Conservation (phyloP, 345 rosid species). For the Pistacia vera region DNA sequence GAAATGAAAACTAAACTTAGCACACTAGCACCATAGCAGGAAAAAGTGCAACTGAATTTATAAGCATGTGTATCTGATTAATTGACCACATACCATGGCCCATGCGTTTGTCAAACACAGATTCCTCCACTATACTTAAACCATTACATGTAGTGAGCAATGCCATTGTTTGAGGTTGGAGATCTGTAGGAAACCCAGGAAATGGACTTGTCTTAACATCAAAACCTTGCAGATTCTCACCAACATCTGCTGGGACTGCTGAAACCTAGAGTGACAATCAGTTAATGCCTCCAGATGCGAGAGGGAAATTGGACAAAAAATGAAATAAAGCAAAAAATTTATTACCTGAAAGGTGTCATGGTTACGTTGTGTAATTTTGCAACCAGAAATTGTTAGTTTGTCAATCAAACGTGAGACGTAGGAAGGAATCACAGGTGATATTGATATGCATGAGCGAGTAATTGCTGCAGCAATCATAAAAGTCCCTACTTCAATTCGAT, state of each 20-base stretch:
- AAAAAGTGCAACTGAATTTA: neutral
- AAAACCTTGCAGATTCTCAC: slow-evolving; percentile 26
- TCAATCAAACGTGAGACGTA: slow-evolving; percentile 22
- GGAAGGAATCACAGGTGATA: slow-evolving; percentile 33
- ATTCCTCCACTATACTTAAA: slow-evolving; percentile 29
- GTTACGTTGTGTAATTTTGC: slow-evolving; percentile 25
- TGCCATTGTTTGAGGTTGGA: slow-evolving; percentile 38
- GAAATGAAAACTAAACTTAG: neutral
- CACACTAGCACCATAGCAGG: neutral
- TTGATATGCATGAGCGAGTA: slow-evolving; percentile 38
- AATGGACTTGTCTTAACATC: slow-evolving; percentile 34
- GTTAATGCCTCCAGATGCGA: slow-evolving; percentile 2
- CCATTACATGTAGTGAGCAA: slow-evolving; percentile 35
- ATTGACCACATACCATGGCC: slow-evolving; percentile 27
- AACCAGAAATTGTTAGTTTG: slow-evolving; percentile 28
- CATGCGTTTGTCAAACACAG: slow-evolving; percentile 35
- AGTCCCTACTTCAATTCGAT: slow-evolving; percentile 39
- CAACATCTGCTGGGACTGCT: slow-evolving; percentile 14
- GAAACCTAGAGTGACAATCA: slow-evolving; percentile 26
- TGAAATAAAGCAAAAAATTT: neutral
- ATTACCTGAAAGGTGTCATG: slow-evolving; percentile 23
- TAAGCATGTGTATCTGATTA: neutral
- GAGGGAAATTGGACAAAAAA: neutral
- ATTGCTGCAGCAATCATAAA: slow-evolving; percentile 41
- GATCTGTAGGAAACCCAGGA: slow-evolving; percentile 43